These are phyloP conservation scores for Syzygium malaccense DNA, from an alignment of 441 rosid species.

Conservation along the genomic window DNA sequence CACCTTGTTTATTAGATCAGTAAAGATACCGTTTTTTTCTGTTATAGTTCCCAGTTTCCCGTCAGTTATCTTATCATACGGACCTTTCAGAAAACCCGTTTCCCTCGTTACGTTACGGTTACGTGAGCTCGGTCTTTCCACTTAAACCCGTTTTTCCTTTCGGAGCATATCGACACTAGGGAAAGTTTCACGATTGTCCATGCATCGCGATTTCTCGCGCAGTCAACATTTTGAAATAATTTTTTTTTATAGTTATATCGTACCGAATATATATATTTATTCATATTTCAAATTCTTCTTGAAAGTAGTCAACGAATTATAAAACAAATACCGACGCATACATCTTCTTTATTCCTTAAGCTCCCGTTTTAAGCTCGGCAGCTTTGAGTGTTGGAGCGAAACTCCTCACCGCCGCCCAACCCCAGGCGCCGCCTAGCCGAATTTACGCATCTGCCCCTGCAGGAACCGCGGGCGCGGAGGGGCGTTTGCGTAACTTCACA, in stretches of 20 bases:
- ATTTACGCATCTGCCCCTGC: neutral
- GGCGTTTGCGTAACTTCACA: neutral
- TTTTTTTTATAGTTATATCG: neutral
- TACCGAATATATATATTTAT: neutral
- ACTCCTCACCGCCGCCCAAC: neutral
- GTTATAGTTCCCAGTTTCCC: neutral
- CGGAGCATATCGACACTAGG: neutral
- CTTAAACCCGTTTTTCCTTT: neutral
- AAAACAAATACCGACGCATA: neutral
- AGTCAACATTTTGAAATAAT: accelerated
- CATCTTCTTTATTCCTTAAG: neutral
- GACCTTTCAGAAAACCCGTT: neutral
- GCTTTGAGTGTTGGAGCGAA: neutral
- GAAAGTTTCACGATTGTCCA: neutral
- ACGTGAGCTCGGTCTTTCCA: neutral
- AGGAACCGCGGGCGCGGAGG: accelerated
- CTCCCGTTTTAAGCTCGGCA: neutral
- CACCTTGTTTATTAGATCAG: accelerated
- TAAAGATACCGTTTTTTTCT: neutral
- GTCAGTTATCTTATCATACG: neutral
- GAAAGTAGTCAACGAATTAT: neutral
- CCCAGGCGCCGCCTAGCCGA: neutral
- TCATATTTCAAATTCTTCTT: neutral
- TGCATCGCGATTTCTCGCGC: neutral
- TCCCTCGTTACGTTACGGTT: accelerated